Conservation (phyloP, 306 rosid species). For the Rosa rugosa region DNA sequence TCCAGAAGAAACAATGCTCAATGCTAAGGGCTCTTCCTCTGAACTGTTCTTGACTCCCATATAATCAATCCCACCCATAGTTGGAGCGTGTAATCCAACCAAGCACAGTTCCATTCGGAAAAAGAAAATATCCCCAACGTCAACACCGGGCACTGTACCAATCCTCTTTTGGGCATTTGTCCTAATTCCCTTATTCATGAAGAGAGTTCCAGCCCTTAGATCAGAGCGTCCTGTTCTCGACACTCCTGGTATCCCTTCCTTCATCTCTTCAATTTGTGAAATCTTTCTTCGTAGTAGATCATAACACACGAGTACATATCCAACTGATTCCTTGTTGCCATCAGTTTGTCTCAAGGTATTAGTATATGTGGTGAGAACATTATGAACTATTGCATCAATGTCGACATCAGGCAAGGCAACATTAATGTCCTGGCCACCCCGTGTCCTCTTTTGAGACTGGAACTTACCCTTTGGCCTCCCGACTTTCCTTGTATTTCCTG, state of each 20-base stretch:
- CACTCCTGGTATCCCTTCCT: slow-evolving; percentile 45
- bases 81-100: slow-evolving; percentile 80
- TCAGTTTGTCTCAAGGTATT: slow-evolving; percentile 51
- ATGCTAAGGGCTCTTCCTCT: slow-evolving; percentile 86
- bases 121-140: slow-evolving; percentile 84
- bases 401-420: slow-evolving; percentile 40
- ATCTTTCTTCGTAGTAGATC: slow-evolving; percentile 72
- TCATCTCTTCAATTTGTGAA: slow-evolving; percentile 65
- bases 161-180: slow-evolving; percentile 57
- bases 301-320: slow-evolving; percentile 46
- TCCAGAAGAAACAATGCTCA: slow-evolving; percentile 92
- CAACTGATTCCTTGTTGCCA: slow-evolving; percentile 49
- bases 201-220: slow-evolving; percentile 61
- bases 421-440: slow-evolving; percentile 30
- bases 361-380: slow-evolving; percentile 45
- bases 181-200: slow-evolving; percentile 81
- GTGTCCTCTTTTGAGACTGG: slow-evolving; percentile 35
- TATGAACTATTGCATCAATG: slow-evolving; percentile 47
- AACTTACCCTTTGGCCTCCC: slow-evolving; percentile 37
- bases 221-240: slow-evolving; percentile 62
- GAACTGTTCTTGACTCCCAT: slow-evolving; percentile 54
- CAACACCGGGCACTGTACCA: slow-evolving; percentile 84
- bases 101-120: slow-evolving; percentile 83
- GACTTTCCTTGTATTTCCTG: slow-evolving; percentile 37
- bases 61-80: slow-evolving; percentile 96